Base-by-base conservation (phyloP, 495 filamentous ascomycete genomes). In the Aspergillus sparsus region DNA sequence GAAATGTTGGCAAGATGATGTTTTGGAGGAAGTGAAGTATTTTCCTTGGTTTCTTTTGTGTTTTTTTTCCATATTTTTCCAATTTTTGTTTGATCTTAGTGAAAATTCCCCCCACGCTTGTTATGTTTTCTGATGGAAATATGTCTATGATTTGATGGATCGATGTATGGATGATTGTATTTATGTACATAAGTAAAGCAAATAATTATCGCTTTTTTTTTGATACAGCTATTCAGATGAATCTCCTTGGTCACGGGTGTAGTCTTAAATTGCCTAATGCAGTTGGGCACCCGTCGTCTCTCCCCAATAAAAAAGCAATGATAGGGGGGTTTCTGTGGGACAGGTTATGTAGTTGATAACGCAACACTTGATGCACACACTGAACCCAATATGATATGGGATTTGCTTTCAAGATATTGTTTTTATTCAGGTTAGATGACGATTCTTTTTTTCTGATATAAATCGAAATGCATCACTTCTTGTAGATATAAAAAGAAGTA, bases 1-100 rank as follows among this genome's bases (percentile, higher is more conserved):
- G 76, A 31, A 60, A 66, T n/a, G 31, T 67, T 35, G 71, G 69
- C 11, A 79, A 77, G 49, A 68, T 70, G 10, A 77, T 77, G 71
- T 80, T 80, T 57, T 80, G 77, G 77, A 71, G 71, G 52, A 80
- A 77, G 59, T 78, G 67, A 61, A 57, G 47, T 41, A 58, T 10
- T 32, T 55, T 59, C 18, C 39, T 55, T 18, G 13, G 9, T 45
- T 39, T 50, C 53, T 32, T 49, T 51, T 34, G 39, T 47, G 9
- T 42, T 52, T 61, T 15, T 15, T 55, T 57, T 52, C 42, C 36
- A 44, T 37, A 32, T 59, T 49, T 56, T 44, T 58, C 44, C 36
- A 33, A 32, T 37, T 31, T 54, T 56, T 45, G 27, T 34, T 52
- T 53, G 42, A 52, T 39, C 6, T 57, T 37, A 44, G 53, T 47